Conservation (phyloP, 2,329 filamentous ascomycete genomes). For the Dothistroma septosporum region DNA sequence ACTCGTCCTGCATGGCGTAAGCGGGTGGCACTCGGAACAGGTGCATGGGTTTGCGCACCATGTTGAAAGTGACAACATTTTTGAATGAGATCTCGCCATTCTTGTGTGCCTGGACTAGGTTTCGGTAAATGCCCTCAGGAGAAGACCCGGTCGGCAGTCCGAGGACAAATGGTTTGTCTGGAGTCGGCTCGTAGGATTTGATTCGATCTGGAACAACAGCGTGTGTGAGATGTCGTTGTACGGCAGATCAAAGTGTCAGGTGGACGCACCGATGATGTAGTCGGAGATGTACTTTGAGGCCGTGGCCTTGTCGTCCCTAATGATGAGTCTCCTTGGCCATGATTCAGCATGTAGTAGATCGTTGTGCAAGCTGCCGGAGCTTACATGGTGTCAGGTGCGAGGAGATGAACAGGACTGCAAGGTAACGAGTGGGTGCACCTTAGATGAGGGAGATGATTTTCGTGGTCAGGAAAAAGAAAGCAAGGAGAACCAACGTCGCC, state of each 20-base stretch:
- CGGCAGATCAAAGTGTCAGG: background rate
- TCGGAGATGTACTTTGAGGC: slow-evolving; percentile 74
- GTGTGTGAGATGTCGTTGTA: slow-evolving; percentile 1
- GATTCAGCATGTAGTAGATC: background rate
- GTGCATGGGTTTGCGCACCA: slow-evolving; percentile 49
- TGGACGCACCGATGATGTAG: slow-evolving; percentile 65
- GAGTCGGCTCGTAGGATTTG: slow-evolving; percentile 68
- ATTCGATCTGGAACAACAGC: slow-evolving; percentile 61
- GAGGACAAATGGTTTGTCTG: slow-evolving; percentile 71
- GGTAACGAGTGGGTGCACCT: background rate
- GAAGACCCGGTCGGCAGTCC: slow-evolving; percentile 80
- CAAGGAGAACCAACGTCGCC: background rate
- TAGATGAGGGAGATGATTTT: background rate
- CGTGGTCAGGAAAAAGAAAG: background rate
- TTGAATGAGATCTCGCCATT: slow-evolving; percentile 74
- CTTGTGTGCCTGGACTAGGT: slow-evolving; percentile 68
- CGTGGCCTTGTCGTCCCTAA: slow-evolving; percentile 65
- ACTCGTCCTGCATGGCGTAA: slow-evolving; percentile 62
- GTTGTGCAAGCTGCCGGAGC: slow-evolving; percentile 1
- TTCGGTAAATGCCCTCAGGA: slow-evolving; percentile 71
- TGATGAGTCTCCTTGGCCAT: slow-evolving; percentile 69
- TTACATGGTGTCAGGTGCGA: slow-evolving; percentile 5
- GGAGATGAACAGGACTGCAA: background rate
- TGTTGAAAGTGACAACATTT: slow-evolving; percentile 88
- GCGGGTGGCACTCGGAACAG: slow-evolving; percentile 2